Percentiles rank a stretch among this genome's conserved stretches.
Evolutionary conservation across 2,329 filamentous ascomycete genomes (phyloP).

Genomic region (Pseudonectria buxi): DNA sequence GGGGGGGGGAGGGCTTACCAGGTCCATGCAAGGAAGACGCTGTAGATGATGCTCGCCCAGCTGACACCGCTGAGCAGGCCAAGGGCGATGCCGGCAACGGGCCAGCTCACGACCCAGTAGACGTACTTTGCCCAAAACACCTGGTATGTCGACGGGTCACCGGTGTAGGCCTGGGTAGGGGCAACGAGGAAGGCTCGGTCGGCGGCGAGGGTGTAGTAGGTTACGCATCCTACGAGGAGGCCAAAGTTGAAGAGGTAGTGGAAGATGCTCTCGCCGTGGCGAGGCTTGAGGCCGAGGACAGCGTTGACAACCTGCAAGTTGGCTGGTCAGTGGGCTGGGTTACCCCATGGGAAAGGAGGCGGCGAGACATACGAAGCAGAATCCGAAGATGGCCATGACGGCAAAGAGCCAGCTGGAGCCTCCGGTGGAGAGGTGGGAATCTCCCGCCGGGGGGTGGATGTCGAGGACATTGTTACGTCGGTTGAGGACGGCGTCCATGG

Average conservation of each 20-base stretch:
- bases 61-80: conserved; percentile 45
- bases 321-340: too few species aligned
- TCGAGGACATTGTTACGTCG: conserved; percentile 39
- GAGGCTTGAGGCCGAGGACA: conserved; percentile 35
- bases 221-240: conserved; percentile 41
- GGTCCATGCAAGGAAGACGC: conserved; percentile 42
- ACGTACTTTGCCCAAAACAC: conserved; percentile 52
- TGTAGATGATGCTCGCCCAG: conserved; percentile 50
- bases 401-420: conserved; percentile 52
- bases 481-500: conserved; percentile 26
- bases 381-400: conserved; percentile 41
- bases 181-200: conserved; percentile 42
- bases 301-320: conserved; percentile 32
- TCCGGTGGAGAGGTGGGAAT: conserved; percentile 33
- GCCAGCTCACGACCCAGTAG: conserved; percentile 47
- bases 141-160: conserved; percentile 31
- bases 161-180: conserved; percentile 19
- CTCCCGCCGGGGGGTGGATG: conserved; percentile 38
- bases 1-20: too few species aligned
- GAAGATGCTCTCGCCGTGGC: conserved; percentile 45
- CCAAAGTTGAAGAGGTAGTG: conserved; percentile 48
- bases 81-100: conserved; percentile 37
- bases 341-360: neutral
- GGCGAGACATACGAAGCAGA: conserved; percentile 36
- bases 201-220: conserved; percentile 47